Conservation (phyloP, 2,329 filamentous ascomycete genomes). For the Gaeumannomyces tritici region DNA sequence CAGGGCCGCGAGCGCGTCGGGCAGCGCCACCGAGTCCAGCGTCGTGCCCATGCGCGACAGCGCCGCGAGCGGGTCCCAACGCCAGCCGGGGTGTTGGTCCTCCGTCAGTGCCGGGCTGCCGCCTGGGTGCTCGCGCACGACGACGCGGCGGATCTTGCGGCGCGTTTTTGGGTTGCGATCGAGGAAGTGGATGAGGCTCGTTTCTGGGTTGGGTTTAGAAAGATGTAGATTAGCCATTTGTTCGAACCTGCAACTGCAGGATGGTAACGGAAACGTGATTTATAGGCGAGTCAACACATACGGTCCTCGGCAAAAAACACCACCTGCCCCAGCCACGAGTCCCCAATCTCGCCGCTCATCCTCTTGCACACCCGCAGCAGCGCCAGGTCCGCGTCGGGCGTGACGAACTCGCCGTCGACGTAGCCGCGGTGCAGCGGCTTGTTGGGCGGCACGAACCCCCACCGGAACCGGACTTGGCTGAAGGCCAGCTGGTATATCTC, state of each 20-base stretch:
- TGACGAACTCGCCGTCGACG: not conserved
- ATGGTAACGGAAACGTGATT: no score
- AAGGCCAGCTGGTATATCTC: not conserved
- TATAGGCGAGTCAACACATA: no score
- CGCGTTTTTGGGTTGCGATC: not conserved
- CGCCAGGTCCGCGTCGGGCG: not conserved
- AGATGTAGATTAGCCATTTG: no score
- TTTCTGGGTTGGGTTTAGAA: no score
- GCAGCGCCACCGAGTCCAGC: not conserved
- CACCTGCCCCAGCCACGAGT: not conserved
- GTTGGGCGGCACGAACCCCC: not conserved
- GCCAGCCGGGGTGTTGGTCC: no score
- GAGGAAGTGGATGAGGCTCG: not conserved
- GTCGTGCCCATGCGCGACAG: not conserved
- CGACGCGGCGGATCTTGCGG: not conserved
- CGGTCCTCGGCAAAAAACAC: not conserved
- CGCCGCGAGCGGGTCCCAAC: no score
- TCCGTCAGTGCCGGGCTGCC: not conserved
- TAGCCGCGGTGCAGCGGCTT: not conserved
- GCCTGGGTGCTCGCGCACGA: not conserved
- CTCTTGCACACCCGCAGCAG: not conserved
- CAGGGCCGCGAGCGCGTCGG: not conserved
- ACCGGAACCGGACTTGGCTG: not conserved
- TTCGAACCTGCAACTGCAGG: no score
- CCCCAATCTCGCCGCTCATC: not conserved